A percentile compares a stretch with the other conserved stretches of the same genome.
phyloP scores from a whole-genome alignment of 306 rosid genomes.

The Dryas alaskensis region DNA sequence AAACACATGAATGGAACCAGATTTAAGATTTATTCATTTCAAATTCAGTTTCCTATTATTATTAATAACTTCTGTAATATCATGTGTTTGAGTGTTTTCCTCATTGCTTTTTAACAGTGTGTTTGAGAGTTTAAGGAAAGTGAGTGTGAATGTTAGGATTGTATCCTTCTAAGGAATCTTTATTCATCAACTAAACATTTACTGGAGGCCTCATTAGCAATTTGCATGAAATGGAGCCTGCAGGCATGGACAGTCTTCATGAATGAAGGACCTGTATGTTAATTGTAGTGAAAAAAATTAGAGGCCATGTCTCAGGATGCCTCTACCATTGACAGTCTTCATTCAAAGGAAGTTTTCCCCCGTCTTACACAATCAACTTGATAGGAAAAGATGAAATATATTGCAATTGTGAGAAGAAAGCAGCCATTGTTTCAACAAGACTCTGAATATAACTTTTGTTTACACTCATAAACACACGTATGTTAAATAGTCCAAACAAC shows the following conservation, averaged over 20 bases:
- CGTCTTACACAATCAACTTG: no score
- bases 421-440: background rate
- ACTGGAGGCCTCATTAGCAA: background rate
- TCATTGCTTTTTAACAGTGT: no score
- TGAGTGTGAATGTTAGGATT: no score
- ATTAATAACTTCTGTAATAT: no score
- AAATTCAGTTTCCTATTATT: background rate
- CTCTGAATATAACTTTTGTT: no score
- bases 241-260: background rate
- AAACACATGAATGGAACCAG: background rate
- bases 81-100: no score
- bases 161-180: no score
- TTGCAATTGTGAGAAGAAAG: background rate
- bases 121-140: no score
- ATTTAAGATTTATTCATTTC: background rate
- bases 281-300: no score
- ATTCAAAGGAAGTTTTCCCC: background rate
- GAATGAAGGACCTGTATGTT: background rate
- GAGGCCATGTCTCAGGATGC: no score
- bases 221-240: background rate
- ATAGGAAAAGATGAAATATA: background rate
- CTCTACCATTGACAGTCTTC: background rate
- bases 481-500: no score
- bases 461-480: background rate
- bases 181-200: background rate